Percentiles rank a stretch among this genome's conserved stretches.
Conservation (phyloP, 2,329 filamentous ascomycete genomes). For the Fusarium falciforme region DNA sequence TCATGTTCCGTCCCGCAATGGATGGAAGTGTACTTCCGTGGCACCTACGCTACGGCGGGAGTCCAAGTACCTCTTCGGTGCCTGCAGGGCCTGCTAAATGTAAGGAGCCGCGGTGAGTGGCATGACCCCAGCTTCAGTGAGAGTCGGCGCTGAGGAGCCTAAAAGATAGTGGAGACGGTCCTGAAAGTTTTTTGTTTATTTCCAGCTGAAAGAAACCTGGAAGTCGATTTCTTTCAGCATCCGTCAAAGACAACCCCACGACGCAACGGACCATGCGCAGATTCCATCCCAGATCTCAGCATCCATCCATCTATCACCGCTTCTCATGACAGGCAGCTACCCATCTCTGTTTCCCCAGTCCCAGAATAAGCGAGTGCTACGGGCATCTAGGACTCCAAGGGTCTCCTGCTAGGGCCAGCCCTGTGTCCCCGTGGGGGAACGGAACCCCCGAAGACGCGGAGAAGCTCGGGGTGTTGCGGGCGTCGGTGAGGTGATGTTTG, state of each 20-base stretch:
- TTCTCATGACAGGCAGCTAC: background rate
- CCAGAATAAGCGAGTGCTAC: slow-evolving; percentile 1
- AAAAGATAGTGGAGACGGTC: background rate
- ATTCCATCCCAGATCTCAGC: background rate
- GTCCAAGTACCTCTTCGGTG: slow-evolving; percentile 1
- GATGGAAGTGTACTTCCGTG: slow-evolving; percentile 4
- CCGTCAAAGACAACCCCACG: background rate
- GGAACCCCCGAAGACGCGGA: slow-evolving; percentile 9
- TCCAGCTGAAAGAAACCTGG: background rate
- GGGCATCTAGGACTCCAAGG: background rate
- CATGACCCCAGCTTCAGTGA: background rate
- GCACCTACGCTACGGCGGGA: background rate
- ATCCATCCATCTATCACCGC: background rate
- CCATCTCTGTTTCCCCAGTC: background rate
- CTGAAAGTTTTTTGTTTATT: background rate
- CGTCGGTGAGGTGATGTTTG: background rate
- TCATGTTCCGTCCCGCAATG: slow-evolving; percentile 22
- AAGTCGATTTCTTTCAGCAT: background rate
- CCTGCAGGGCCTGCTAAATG: background rate
- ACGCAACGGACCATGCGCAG: background rate
- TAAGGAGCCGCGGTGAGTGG: background rate
- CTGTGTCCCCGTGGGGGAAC: slow-evolving; percentile 16
- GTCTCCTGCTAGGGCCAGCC: slow-evolving; percentile 11
- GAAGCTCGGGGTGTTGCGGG: slow-evolving; percentile 17
- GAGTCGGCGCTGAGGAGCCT: background rate